Percentiles rank a stretch among this genome's conserved stretches.
These are phyloP conservation scores for Trapa bicornis DNA, from an alignment of 345 rosid genomes.

Conservation along the genomic window DNA sequence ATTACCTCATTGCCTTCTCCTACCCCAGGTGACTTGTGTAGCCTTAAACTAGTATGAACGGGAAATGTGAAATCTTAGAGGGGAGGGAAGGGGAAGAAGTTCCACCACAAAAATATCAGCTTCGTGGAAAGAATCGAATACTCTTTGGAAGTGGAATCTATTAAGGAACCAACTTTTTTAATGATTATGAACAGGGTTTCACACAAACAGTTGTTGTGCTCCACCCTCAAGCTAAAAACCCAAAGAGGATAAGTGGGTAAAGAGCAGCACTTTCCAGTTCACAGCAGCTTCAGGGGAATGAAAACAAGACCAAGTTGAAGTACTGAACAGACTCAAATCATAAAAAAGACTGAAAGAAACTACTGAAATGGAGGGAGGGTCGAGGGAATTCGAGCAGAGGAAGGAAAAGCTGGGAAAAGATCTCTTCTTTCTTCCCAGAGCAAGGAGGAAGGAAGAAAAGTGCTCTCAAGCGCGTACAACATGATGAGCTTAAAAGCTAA, in stretches of 20 bases:
- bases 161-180: conserved; percentile 31
- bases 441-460: background rate
- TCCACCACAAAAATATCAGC: conserved; percentile 28
- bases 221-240: background rate
- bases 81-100: conserved; percentile 15
- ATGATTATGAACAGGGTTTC: background rate
- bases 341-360: no score
- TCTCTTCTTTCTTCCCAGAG: background rate
- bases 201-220: background rate
- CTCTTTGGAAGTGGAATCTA: conserved; percentile 40
- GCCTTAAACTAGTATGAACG: conserved; percentile 12
- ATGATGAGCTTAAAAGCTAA: background rate
- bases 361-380: background rate
- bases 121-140: conserved; percentile 50
- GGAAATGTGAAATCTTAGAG: conserved; percentile 9
- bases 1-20: background rate
- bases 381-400: background rate
- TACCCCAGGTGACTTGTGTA: background rate
- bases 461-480: background rate
- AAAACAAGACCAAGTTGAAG: no score
- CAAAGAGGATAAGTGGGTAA: background rate
- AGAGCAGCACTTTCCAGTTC: background rate
- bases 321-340: no score
- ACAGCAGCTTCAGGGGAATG: background rate
- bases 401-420: background rate